Evolutionary conservation across 2,329 filamentous ascomycete genomes (phyloP).

Genomic region (Alternaria sp.): DNA sequence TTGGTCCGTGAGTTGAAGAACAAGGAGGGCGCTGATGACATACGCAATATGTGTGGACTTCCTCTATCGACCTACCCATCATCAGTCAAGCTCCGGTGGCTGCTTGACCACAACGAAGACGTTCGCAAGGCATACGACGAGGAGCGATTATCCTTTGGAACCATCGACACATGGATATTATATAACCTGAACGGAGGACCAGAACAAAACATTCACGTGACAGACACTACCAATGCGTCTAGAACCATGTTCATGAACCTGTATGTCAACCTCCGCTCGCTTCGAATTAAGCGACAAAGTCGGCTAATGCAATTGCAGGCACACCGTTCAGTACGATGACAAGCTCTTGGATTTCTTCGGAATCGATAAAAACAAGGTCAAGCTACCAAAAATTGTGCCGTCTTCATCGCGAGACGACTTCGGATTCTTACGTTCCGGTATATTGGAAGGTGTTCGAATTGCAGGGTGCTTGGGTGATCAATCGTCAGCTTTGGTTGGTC

Average conservation of each 20-base stretch:
- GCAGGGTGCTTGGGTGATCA: conserved; percentile 89
- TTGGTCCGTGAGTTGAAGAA: conserved; percentile 80
- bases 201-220: conserved; percentile 75
- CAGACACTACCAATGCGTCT: conserved; percentile 87
- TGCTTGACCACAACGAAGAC: conserved; percentile 74
- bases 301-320: conserved; percentile 33
- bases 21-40: conserved; percentile 71
- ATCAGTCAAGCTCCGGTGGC: conserved; percentile 85
- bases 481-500: conserved; percentile 84
- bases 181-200: conserved; percentile 82
- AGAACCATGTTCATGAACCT: conserved; percentile 96
- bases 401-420: conserved; percentile 80
- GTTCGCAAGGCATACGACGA: conserved; percentile 80
- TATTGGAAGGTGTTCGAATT: conserved; percentile 75
- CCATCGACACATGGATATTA: conserved; percentile 87
- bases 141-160: conserved; percentile 81
- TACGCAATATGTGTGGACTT: conserved; percentile 78
- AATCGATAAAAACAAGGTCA: conserved; percentile 75
- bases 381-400: conserved; percentile 82
- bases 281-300: conserved; percentile 3
- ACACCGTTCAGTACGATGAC: conserved; percentile 81
- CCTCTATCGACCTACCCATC: conserved; percentile 90
- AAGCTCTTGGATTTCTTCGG: conserved; percentile 80
- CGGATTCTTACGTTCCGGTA: conserved; percentile 71
- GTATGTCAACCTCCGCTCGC: conserved; percentile 7